Conservation (phyloP, 1,139 yeast genomes). For the Kodamaea suecica region DNA sequence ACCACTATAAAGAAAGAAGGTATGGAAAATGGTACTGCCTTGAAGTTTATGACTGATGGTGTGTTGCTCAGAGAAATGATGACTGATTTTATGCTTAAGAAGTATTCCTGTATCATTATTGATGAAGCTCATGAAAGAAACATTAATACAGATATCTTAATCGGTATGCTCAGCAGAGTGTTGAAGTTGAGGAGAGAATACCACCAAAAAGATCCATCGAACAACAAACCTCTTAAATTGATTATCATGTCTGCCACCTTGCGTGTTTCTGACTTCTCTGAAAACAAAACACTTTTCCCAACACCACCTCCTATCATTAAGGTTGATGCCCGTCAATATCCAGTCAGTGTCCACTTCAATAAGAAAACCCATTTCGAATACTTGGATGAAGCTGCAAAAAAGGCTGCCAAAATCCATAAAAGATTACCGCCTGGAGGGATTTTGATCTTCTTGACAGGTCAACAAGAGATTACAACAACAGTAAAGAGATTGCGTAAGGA, state of each 20-base stretch:
- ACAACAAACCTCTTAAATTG: slow-evolving; percentile 59
- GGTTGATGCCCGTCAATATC: slow-evolving; percentile 93
- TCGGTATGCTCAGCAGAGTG: slow-evolving; percentile 93
- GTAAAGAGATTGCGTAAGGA: slow-evolving; percentile 66
- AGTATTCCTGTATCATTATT: slow-evolving; percentile 81
- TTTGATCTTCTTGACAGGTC: slow-evolving; percentile 88
- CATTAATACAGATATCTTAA: slow-evolving; percentile 89
- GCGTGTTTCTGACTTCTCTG: slow-evolving; percentile 88
- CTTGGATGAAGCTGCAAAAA: slow-evolving; percentile 80
- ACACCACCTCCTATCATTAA: slow-evolving; percentile 83
- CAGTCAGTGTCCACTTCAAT: slow-evolving; percentile 90
- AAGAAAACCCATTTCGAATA: slow-evolving; percentile 75
- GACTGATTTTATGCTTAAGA: slow-evolving; percentile 73
- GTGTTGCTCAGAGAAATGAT: slow-evolving; percentile 89
- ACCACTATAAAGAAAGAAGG: slow-evolving; percentile 60
- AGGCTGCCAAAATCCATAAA: slow-evolving; percentile 82
- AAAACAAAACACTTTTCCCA: slow-evolving; percentile 67
- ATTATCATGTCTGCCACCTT: slow-evolving; percentile 94
- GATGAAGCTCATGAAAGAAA: slow-evolving; percentile 99
- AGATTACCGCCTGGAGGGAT: slow-evolving; percentile 93
- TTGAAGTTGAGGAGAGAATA: slow-evolving; percentile 67
- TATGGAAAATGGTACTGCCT: slow-evolving; percentile 53
- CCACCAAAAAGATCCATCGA: slow-evolving; percentile 43
- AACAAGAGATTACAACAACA: slow-evolving; percentile 78
- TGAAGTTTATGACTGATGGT: slow-evolving; percentile 99